phyloP scores from a whole-genome alignment of 176 grass and related monocot genomes.

The Ampelocalamus luodianensis region DNA sequence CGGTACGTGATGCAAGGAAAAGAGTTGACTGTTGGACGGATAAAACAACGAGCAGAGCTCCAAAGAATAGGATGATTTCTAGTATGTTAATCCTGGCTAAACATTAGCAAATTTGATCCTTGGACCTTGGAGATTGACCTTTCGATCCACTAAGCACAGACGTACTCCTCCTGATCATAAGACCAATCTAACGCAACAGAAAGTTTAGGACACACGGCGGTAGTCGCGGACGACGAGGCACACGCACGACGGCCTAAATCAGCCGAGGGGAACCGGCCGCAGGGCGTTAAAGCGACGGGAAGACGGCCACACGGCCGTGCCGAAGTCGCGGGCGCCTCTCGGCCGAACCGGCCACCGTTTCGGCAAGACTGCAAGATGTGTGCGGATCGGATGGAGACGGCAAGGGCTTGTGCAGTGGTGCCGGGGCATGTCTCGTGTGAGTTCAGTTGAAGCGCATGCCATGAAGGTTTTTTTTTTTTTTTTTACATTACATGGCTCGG shows the following conservation, averaged over 20 bases:
- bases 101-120: background rate
- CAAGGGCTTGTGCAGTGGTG: background rate
- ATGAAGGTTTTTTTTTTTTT: too few species aligned
- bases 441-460: background rate
- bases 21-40: constrained; percentile 29
- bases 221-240: background rate
- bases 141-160: background rate
- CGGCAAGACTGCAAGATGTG: background rate
- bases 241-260: background rate
- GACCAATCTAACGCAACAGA: background rate
- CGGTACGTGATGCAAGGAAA: too few species aligned
- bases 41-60: background rate
- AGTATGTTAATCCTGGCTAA: background rate
- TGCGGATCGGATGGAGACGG: background rate
- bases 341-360: background rate
- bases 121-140: background rate
- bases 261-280: background rate
- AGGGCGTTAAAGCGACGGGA: background rate
- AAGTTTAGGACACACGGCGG: background rate
- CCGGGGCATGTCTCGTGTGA: background rate
- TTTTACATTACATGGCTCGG: background rate
- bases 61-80: background rate
- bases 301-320: background rate
- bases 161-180: background rate
- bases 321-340: background rate